Evolutionary conservation across 2,329 filamentous ascomycete species (phyloP), one percentile per base, ranked within the genome.

Genomic region (Ophiocordyceps polyrhachis-furcata): DNA sequence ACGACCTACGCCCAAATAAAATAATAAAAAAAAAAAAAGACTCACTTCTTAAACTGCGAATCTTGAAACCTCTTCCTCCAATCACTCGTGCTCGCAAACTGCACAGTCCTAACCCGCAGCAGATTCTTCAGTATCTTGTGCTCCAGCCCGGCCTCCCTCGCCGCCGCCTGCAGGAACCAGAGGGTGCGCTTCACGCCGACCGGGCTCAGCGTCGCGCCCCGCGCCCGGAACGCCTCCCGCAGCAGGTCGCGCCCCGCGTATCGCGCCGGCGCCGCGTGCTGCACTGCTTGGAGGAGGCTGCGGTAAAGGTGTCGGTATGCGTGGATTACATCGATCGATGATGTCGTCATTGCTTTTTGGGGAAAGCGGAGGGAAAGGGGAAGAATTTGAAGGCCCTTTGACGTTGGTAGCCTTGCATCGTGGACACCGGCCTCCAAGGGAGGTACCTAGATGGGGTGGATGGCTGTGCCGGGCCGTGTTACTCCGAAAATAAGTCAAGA

Each of bases 291-390:
- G n/a, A 88, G 68, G 17, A 74, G 65, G 7, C 69, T 69, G 44
- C 79, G 76, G 56, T 82, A 81, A 31, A 91, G 67, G 47, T 73
- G 67, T 48, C 84, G 74, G 61, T 89, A 91, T 42, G 80, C 76
- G 51, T 72, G 69, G 37, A 79, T 55, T 44, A 84, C 12, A 6
- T 40, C 40, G 6, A 17, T 28, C 20, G 32, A 17, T 17, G 31
- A 14, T 14, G 32, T 15, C 15, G 32, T n/a, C n/a, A 17, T 37
- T 17, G 32, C 32, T 37, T 7, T 37, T 17, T 15, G 14, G 32
- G n/a, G 2, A 23, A 23, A n/a, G 32, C 15, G n/a, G 15, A 17
- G 5, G 3, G 9, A 7, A 37, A 4, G 15, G 5, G 32, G 2
- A 15, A 5, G 31, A 32, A 32, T 13, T 32, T 14, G 21, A 15